A percentile compares a stretch with the other conserved stretches of the same genome.
phyloP scores from a whole-genome alignment of 2,329 filamentous ascomycete genomes.

The Ilyonectria mors-panacis region DNA sequence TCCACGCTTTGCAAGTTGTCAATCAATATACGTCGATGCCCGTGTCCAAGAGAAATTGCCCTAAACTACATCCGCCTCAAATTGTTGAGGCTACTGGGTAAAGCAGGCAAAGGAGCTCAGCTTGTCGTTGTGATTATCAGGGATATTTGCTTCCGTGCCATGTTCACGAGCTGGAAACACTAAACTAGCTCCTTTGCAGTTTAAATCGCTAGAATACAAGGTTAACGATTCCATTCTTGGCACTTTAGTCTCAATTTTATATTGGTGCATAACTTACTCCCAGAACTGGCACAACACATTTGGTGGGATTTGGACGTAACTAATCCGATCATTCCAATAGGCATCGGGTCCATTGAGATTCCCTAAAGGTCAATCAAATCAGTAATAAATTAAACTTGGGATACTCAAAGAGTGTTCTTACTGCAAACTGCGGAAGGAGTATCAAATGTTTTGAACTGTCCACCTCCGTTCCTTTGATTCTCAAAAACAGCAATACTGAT shows the following conservation, averaged over 20 bases:
- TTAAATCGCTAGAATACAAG: constrained; percentile 1
- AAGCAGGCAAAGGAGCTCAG: constrained; percentile 22
- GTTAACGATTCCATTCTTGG: neutral
- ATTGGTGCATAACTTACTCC: constrained; percentile 11
- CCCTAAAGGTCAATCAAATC: neutral
- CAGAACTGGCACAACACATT: constrained; percentile 24
- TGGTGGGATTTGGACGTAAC: constrained; percentile 23
- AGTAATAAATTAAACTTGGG: neutral
- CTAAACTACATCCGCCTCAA: too few species aligned
- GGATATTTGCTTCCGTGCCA: constrained; percentile 14
- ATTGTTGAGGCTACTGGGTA: neutral
- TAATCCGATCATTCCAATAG: constrained; percentile 26
- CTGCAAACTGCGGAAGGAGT: constrained; percentile 14
- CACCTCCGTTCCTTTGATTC: constrained; percentile 23
- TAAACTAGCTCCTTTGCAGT: constrained; percentile 20
- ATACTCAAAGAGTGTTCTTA: neutral
- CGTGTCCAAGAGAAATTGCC: too few species aligned
- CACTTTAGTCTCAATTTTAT: neutral
- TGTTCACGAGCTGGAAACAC: constrained; percentile 3
- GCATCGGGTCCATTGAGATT: constrained; percentile 17
- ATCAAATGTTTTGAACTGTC: constrained; percentile 12
- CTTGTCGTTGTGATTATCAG: constrained; percentile 25
- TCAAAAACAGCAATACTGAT: constrained; percentile 24
- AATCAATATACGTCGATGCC: too few species aligned
- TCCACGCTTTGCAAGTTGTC: too few species aligned